A percentile compares a stretch with the other conserved stretches of the same genome.
Conservation (phyloP, 441 rosid genomes). For the Euphorbia celastroides region DNA sequence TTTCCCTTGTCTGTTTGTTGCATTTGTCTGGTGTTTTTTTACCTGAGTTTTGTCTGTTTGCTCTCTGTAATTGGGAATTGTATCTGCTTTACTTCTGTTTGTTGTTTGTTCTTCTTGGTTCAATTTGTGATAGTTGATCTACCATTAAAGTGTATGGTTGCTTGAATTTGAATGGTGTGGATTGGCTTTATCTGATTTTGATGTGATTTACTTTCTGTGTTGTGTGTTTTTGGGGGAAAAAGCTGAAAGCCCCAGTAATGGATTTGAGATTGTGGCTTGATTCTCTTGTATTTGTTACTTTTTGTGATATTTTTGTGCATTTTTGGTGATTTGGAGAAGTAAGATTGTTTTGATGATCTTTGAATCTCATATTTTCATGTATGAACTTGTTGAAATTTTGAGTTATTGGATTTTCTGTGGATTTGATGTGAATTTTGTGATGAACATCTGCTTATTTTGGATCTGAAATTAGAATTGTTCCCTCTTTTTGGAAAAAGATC, state of each 20-base stretch:
- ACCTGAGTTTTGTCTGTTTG: slow-evolving; percentile 4
- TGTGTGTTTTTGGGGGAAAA: background rate
- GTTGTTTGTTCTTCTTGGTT: background rate
- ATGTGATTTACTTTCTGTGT: background rate
- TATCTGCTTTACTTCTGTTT: background rate
- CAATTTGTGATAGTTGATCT: background rate
- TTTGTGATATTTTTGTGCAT: no score
- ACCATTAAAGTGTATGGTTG: background rate
- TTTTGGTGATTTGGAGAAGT: slow-evolving; percentile 9
- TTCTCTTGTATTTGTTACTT: background rate
- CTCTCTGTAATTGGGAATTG: background rate
- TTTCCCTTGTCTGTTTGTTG: background rate
- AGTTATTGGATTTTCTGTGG: background rate
- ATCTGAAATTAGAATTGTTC: slow-evolving; percentile 16
- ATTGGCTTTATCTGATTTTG: background rate
- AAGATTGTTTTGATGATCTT: slow-evolving; percentile 3
- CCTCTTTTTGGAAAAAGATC: slow-evolving; percentile 29
- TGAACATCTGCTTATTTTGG: slow-evolving; percentile 4
- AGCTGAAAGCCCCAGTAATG: background rate
- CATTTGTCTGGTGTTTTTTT: slow-evolving; percentile 14
- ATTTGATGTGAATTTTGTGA: slow-evolving; percentile 3
- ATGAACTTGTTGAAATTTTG: background rate
- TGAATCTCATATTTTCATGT: background rate
- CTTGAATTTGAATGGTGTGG: slow-evolving; percentile 3
- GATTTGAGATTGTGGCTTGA: slow-evolving; percentile 6